Evolutionary conservation across 2,329 filamentous ascomycete genomes (phyloP).

Genomic region (Parascedosporium putredinis): DNA sequence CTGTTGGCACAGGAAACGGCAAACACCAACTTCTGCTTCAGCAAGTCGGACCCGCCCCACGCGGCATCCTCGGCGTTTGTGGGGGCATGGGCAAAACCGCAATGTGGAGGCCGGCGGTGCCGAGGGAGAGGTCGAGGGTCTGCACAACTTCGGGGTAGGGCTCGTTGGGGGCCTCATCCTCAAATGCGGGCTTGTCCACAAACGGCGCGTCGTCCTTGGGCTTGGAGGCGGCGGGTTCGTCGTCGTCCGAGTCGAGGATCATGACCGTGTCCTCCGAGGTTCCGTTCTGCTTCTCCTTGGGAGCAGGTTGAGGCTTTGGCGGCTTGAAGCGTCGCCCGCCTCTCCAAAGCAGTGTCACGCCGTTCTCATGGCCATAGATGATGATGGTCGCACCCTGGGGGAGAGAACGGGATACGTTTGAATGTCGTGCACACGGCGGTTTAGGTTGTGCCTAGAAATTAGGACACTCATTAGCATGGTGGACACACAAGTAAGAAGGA

Average conservation of each 20-base stretch:
- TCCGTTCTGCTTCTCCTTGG: constrained; percentile 41
- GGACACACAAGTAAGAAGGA: not conserved
- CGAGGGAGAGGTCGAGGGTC: constrained; percentile 50
- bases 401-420: constrained; percentile 52
- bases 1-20: constrained; percentile 48
- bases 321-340: constrained; percentile 50
- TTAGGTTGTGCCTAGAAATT: constrained; percentile 44
- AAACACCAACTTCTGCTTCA: constrained; percentile 51
- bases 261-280: constrained; percentile 42
- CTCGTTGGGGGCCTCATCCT: constrained; percentile 36
- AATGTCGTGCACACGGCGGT: constrained; percentile 46
- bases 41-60: constrained; percentile 33
- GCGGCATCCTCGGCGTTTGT: constrained; percentile 38
- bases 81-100: constrained; percentile 44
- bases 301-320: constrained; percentile 21
- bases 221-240: constrained; percentile 28
- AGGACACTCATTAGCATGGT: not conserved
- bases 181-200: constrained; percentile 48
- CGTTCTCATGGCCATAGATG: constrained; percentile 54
- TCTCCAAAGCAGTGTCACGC: constrained; percentile 51
- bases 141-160: constrained; percentile 47
- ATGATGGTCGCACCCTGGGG: constrained; percentile 54
- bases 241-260: constrained; percentile 54
- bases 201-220: constrained; percentile 15
- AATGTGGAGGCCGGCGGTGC: constrained; percentile 43